Percentiles rank a stretch among this genome's conserved stretches.
Conservation (phyloP, 768 basidiomycete species). For the Suillus spraguei region DNA sequence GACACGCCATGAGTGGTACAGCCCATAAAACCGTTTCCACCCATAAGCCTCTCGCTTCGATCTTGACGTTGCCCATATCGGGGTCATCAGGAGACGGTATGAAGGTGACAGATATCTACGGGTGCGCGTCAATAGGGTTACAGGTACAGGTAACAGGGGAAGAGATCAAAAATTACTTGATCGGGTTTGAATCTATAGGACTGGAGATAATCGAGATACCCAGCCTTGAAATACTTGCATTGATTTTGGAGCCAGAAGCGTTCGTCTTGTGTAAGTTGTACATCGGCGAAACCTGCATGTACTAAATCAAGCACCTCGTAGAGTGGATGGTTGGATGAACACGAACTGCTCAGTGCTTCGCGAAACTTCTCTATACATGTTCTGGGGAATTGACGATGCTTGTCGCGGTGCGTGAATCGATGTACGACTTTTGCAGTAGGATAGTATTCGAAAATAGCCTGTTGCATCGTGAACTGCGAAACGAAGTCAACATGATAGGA, state of each 20-base stretch:
- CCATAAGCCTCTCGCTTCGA: constrained; percentile 77
- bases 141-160: too few relatives aligned
- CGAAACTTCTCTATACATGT: constrained; percentile 29
- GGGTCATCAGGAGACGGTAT: constrained; percentile 54
- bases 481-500: constrained; percentile 2
- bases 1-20: constrained; percentile 89
- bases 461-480: constrained; percentile 89
- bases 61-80: constrained; percentile 56
- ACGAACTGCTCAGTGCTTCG: constrained; percentile 53
- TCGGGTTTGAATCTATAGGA: constrained; percentile 66
- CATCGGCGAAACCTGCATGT: constrained; percentile 61
- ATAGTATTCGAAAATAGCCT: constrained; percentile 80
- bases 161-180: constrained; percentile 13
- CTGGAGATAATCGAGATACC: constrained; percentile 79
- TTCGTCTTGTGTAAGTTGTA: constrained; percentile 64
- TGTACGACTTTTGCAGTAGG: constrained; percentile 67
- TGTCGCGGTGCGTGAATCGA: constrained; percentile 79
- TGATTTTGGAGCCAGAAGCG: constrained; percentile 60
- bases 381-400: constrained; percentile 60
- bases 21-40: constrained; percentile 91
- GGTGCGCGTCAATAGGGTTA: not conserved
- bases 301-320: constrained; percentile 20
- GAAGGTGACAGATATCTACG: constrained; percentile 67
- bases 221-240: constrained; percentile 73
- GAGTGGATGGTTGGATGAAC: constrained; percentile 29